phyloP scores from a whole-genome alignment of 176 grass and related monocot species.

The Cymbopogon citratus region DNA sequence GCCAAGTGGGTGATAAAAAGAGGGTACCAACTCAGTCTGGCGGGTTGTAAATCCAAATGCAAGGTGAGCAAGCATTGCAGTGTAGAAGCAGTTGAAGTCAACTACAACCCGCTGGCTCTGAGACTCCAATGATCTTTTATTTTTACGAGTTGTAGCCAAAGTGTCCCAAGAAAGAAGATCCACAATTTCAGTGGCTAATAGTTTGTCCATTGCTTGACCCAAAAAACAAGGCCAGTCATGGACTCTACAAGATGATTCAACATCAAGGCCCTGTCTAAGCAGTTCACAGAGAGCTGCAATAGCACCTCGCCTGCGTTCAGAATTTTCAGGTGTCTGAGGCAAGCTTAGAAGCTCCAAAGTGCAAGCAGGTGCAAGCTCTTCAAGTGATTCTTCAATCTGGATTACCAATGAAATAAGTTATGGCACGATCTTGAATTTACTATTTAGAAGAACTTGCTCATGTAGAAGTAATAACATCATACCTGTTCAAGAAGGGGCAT shows the following conservation, averaged over 20 bases:
- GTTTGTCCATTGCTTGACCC: constrained; percentile 61
- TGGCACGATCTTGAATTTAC: not conserved
- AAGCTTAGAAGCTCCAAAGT: constrained; percentile 72
- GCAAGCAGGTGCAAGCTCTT: constrained; percentile 97
- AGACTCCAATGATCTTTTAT: constrained; percentile 80
- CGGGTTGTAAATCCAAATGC: constrained; percentile 79
- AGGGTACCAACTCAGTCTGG: constrained; percentile 74
- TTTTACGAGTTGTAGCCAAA: constrained; percentile 75
- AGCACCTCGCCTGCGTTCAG: constrained; percentile 75
- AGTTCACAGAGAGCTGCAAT: constrained; percentile 87
- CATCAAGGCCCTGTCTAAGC: constrained; percentile 87
- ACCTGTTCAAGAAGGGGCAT: constrained; percentile 88
- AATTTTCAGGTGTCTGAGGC: constrained; percentile 61
- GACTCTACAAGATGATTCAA: constrained; percentile 79
- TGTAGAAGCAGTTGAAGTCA: constrained; percentile 81
- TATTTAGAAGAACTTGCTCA: not conserved
- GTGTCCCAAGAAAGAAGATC: constrained; percentile 89
- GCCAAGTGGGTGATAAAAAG: constrained; percentile 8
- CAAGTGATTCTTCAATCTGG: constrained; percentile 98
- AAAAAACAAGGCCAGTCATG: constrained; percentile 95
- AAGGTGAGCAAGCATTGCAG: constrained; percentile 71
- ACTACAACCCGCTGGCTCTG: constrained; percentile 79
- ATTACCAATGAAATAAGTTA: constrained; percentile 37
- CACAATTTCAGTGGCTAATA: constrained; percentile 81
- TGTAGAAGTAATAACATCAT: constrained; percentile 33